Evolutionary conservation across 495 filamentous ascomycete species (phyloP).

Genomic region (Penicillium cosmopolitanum): DNA sequence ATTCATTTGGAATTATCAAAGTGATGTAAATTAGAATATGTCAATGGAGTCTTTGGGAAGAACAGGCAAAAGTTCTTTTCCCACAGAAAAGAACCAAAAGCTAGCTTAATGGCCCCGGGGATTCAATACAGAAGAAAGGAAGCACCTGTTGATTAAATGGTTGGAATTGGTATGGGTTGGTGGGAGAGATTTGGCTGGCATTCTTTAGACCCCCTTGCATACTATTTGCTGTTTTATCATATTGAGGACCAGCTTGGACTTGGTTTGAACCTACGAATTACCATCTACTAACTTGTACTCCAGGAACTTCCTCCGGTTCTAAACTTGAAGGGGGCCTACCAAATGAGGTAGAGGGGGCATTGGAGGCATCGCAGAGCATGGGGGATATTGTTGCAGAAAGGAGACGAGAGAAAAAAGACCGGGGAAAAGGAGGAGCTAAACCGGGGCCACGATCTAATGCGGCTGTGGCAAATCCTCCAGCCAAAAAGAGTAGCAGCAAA

Average conservation of each 20-base stretch:
- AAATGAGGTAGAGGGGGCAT: no score
- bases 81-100: background rate
- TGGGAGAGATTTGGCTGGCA: background rate
- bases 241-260: background rate
- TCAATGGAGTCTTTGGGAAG: conserved; percentile 10
- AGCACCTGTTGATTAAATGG: background rate
- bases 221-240: background rate
- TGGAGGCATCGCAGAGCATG: background rate
- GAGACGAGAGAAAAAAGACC: no score
- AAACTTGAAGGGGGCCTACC: no score
- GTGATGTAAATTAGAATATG: conserved; percentile 29
- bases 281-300: conserved; percentile 1
- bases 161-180: background rate
- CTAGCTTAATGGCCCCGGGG: background rate
- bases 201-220: conserved; percentile 1
- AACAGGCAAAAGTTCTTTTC: conserved; percentile 2
- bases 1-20: conserved; percentile 34
- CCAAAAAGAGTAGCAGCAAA: no score
- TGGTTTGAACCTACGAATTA: background rate
- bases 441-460: no score
- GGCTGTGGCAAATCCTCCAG: no score
- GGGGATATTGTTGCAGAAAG: no score
- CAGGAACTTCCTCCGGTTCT: background rate
- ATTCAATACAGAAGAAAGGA: background rate
- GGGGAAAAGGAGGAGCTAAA: no score